Conservation (phyloP, 768 basidiomycete species). For the Pilatotrama ljubarskyi region DNA sequence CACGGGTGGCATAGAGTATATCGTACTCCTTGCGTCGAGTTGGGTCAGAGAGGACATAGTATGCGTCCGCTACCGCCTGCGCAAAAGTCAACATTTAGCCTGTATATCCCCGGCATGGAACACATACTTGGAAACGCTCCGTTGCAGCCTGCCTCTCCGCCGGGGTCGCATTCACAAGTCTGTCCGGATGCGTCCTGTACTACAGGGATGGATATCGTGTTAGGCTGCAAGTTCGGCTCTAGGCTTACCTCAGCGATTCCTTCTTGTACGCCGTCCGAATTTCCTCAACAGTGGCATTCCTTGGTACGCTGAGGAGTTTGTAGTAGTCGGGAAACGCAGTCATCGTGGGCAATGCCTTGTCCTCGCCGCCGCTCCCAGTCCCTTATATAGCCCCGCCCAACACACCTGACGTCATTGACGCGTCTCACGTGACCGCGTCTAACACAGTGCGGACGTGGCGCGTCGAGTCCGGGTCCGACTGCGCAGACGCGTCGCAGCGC, state of each 20-base stretch:
- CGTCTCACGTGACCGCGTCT: constrained; percentile 20
- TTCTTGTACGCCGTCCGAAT: constrained; percentile 77
- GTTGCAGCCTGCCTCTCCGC: constrained; percentile 76
- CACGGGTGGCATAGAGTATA: constrained; percentile 55
- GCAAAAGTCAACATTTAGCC: neutral
- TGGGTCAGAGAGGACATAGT: constrained; percentile 87
- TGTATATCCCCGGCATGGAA: too few species aligned
- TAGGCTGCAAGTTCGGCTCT: neutral
- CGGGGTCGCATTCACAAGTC: constrained; percentile 67
- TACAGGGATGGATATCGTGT: constrained; percentile 23
- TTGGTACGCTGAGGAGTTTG: constrained; percentile 53
- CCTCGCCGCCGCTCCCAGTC: neutral
- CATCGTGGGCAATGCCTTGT: constrained; percentile 42
- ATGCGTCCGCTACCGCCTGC: constrained; percentile 89
- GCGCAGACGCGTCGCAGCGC: neutral
- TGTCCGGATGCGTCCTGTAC: constrained; percentile 84
- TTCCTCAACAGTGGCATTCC: constrained; percentile 65
- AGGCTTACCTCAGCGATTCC: constrained; percentile 67
- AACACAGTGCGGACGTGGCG: neutral
- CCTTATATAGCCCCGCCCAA: constrained; percentile 11
- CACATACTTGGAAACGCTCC: constrained; percentile 76
- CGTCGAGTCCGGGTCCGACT: neutral
- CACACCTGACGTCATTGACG: constrained; percentile 18
- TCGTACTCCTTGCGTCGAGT: constrained; percentile 75
- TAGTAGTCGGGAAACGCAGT: constrained; percentile 83